Evolutionary conservation across 345 rosid genomes (phyloP).

Genomic region (Eucalyptus regnans): DNA sequence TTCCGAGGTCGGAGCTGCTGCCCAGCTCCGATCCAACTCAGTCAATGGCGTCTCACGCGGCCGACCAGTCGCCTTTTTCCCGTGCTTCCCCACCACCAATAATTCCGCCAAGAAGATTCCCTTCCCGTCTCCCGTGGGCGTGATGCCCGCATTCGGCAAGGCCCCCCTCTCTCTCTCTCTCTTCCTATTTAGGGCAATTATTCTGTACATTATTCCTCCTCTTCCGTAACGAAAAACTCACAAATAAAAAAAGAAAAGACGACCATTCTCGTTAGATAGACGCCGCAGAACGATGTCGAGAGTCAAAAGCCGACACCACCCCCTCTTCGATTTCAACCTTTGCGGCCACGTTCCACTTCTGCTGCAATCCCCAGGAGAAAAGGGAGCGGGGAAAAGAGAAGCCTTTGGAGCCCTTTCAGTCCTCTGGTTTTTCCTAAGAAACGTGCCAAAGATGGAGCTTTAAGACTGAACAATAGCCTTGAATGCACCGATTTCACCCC

Average conservation of each 20-base stretch:
- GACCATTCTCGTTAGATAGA: not conserved
- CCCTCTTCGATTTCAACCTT: not conserved
- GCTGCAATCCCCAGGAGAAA: not conserved
- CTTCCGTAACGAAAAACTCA: not conserved
- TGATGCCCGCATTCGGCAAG: not conserved
- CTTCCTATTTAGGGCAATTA: not conserved
- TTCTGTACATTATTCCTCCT: not conserved
- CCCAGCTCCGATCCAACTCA: not conserved
- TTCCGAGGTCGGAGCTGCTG: not conserved
- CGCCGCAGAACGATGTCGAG: not conserved
- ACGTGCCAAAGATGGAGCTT: not conserved
- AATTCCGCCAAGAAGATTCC: not conserved
- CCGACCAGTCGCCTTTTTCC: not conserved
- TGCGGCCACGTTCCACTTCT: not conserved
- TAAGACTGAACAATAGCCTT: not conserved
- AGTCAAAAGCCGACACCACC: not conserved
- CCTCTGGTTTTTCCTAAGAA: not conserved
- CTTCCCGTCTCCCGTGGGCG: not conserved
- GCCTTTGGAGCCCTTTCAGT: not conserved
- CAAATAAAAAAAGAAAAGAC: not conserved
- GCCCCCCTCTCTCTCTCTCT: too few relatives aligned
- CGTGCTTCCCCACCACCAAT: not conserved
- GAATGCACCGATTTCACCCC: too few relatives aligned
- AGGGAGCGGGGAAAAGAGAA: not conserved
- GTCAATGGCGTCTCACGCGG: not conserved